Evolutionary conservation across 2,329 filamentous ascomycete genomes (phyloP), one percentile per base, ranked within the genome.

Genomic region (Coleophoma cylindrospora): DNA sequence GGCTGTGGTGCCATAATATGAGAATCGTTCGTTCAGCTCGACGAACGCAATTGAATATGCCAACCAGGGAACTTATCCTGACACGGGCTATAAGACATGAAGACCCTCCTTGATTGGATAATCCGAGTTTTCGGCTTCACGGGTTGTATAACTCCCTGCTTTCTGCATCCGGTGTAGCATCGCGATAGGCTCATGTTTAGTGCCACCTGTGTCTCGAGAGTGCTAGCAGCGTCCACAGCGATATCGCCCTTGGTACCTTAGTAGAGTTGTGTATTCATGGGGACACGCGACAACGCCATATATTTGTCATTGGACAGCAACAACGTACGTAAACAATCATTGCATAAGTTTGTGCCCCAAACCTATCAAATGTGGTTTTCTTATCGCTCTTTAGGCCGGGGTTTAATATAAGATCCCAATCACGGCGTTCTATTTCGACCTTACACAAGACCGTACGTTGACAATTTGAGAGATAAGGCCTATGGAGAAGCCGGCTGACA

Each of bases 1-100:
- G 47, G 76, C 74, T 12, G 76, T 80, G 4, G 78, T 81, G 43
- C 82, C 82, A 60, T 84, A 84, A 69, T 82, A 85, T 4, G 77
- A 78, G 61, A 84, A 84, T 15, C 81, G 74, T 64, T 84, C 81
- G 65, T 78, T 83, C 45, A 84, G 63, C 64, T 85, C 81, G 45
- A 84, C 74, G 56, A 84, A 79, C 1, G 78, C 80, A 47, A 85
- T 73, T 12, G 75, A 81, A 38, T 53, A 60, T 10, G 51, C 57
- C 21, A 50, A 49, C 54, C 51, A 60, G 27, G 57, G 57, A 38
- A 60, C 59, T 1, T 14, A 41, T 9, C 80, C 83, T 9, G 81
- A 79, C 19, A 86, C 77, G 59, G 81, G 80, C 43, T 72, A 77
- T 19, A 86, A 75, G 0, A 80, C 83, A 14, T 57, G 63, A 49